A percentile compares a stretch with the other conserved stretches of the same genome.
Evolutionary conservation across 805 yeast species (phyloP).

Genomic region (Myxozyma lipomycoides): DNA sequence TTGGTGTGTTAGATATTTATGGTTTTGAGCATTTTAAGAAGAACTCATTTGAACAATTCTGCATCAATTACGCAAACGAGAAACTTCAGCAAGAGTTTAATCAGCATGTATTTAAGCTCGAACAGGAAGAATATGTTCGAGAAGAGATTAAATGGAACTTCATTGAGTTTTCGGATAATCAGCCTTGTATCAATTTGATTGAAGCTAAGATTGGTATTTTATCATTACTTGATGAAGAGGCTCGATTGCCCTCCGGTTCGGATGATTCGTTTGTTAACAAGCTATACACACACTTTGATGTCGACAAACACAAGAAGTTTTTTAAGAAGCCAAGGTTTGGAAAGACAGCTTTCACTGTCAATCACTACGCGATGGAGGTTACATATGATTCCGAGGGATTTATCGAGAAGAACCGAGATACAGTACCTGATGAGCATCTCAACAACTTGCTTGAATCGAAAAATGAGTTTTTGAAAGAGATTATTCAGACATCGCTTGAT

Average conservation of each 20-base stretch:
- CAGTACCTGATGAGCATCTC: constrained; percentile 92
- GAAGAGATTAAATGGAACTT: constrained; percentile 96
- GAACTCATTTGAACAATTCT: constrained; percentile 94
- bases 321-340: constrained; percentile 95
- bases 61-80: constrained; percentile 95
- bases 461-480: constrained; percentile 60
- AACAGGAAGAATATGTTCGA: constrained; percentile 88
- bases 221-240: constrained; percentile 88
- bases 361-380: constrained; percentile 94
- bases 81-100: constrained; percentile 95
- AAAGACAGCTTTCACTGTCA: constrained; percentile 79
- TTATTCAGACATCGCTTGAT: constrained; percentile 51
- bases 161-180: constrained; percentile 92
- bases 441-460: constrained; percentile 72
- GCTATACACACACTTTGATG: constrained; percentile 74
- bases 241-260: constrained; percentile 87
- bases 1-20: constrained; percentile 95
- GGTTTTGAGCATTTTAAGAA: constrained; percentile 95
- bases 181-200: constrained; percentile 90
- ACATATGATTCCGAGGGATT: constrained; percentile 89
- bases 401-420: constrained; percentile 94
- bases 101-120: constrained; percentile 94
- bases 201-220: constrained; percentile 86
- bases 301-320: constrained; percentile 48
- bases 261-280: constrained; percentile 91